Evolutionary conservation across 2,329 filamentous ascomycete species (phyloP).

Genomic region (Tolypocladium amazonense): DNA sequence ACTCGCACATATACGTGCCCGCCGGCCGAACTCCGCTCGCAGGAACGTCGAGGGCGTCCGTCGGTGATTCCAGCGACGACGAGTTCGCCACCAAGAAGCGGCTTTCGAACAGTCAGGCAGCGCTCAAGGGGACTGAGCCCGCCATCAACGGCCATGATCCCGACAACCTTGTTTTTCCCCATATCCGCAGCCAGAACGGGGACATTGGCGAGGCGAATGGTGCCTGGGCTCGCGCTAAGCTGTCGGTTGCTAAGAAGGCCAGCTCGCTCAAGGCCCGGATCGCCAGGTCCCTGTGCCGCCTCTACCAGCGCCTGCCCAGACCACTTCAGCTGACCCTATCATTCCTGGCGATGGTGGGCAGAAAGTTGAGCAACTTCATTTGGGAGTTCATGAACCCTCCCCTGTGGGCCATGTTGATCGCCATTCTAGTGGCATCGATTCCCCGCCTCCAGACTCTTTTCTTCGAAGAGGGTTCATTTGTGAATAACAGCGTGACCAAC

Average conservation of each 20-base stretch:
- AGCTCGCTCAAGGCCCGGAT: slow-evolving; percentile 11
- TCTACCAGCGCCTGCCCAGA: slow-evolving; percentile 27
- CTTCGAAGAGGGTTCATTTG: slow-evolving; percentile 79
- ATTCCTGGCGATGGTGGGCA: slow-evolving; percentile 20
- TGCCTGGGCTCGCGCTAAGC: slow-evolving; percentile 23
- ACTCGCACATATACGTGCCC: slow-evolving; percentile 40
- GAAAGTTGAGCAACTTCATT: slow-evolving; percentile 49
- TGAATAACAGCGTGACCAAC: slow-evolving; percentile 85
- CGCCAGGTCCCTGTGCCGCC: slow-evolving; percentile 11
- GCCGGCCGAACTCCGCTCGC: slow-evolving; percentile 45
- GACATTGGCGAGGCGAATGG: slow-evolving; percentile 21
- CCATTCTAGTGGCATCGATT: slow-evolving; percentile 84
- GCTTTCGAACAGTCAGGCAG: slow-evolving; percentile 11
- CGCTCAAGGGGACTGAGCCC: slow-evolving; percentile 15
- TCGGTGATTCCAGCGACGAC: slow-evolving; percentile 38
- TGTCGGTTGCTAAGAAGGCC: slow-evolving; percentile 19
- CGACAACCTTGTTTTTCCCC: slow-evolving; percentile 54
- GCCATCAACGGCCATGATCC: slow-evolving; percentile 24
- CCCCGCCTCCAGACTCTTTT: slow-evolving; percentile 74
- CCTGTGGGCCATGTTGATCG: slow-evolving; percentile 89
- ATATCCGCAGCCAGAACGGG: slow-evolving; percentile 34
- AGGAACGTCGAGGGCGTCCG: slow-evolving; percentile 37
- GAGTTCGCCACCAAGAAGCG: slow-evolving; percentile 22
- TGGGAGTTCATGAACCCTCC: slow-evolving; percentile 98
- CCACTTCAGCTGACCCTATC: slow-evolving; percentile 26